Conservation (phyloP, 169 alveolate species). For the Plasmodium inui region DNA sequence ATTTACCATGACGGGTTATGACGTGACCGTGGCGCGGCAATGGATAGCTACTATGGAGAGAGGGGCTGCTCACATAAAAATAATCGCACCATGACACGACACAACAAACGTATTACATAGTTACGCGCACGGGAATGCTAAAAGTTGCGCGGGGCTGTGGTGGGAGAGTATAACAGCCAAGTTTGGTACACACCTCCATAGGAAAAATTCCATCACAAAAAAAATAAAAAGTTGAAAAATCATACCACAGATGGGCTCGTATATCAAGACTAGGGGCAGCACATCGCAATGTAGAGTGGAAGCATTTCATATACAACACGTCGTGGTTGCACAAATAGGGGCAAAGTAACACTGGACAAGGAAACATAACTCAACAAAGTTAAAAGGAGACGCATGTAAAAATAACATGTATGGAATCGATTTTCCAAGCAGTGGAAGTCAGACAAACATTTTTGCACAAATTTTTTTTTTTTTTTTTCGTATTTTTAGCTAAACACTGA, state of each 20-base stretch:
- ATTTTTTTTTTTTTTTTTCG: not conserved
- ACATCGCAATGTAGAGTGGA: not conserved
- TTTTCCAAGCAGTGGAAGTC: not conserved
- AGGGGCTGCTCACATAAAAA: not conserved
- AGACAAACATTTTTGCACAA: not conserved
- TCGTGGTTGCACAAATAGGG: not conserved
- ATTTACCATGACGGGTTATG: conserved; percentile 63
- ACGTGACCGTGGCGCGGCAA: not conserved
- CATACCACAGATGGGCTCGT: not conserved
- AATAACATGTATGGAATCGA: not conserved
- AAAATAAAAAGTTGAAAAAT: not conserved
- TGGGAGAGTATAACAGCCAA: not conserved
- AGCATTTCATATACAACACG: not conserved
- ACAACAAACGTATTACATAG: not conserved
- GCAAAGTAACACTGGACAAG: not conserved
- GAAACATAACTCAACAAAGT: not conserved
- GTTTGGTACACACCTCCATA: not conserved
- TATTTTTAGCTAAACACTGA: not conserved
- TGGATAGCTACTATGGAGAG: not conserved
- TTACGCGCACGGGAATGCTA: not conserved
- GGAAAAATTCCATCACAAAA: not conserved
- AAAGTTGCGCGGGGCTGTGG: not conserved
- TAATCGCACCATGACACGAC: not conserved
- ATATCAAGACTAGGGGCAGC: not conserved
- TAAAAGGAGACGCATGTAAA: not conserved